A percentile compares a stretch with the other conserved stretches of the same genome.
These are phyloP conservation scores for Pascua sp. DNA, from an alignment of 1,284 basidiomycete genomes.

Conservation along the genomic window DNA sequence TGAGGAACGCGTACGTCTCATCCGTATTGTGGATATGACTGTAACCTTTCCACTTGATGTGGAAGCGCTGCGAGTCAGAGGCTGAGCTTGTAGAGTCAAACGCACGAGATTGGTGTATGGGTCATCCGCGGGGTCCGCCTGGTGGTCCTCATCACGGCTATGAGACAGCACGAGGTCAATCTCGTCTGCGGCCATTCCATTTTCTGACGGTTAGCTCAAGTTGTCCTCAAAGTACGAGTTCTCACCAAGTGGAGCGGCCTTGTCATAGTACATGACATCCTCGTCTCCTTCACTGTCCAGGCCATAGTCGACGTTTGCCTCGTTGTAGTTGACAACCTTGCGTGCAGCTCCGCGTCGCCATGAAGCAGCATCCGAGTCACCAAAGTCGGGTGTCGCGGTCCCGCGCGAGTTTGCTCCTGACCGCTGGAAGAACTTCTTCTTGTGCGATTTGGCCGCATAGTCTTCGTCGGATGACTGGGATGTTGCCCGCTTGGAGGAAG, in stretches of 20 bases:
- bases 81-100: slow-evolving; percentile 10
- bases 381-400: slow-evolving; percentile 35
- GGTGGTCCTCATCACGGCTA: slow-evolving; percentile 71
- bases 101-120: slow-evolving; percentile 81
- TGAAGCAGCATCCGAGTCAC: slow-evolving; percentile 54
- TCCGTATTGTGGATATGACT: slow-evolving; percentile 95
- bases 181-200: slow-evolving; percentile 58
- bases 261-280: slow-evolving; percentile 63
- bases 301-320: slow-evolving; percentile 50
- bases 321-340: slow-evolving; percentile 73
- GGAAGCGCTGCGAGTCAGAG: slow-evolving; percentile 65
- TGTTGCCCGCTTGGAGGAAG: slow-evolving; percentile 21
- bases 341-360: slow-evolving; percentile 76
- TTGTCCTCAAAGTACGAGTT: slow-evolving; percentile 10
- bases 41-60: slow-evolving; percentile 94
- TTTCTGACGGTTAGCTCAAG: slow-evolving; percentile 6
- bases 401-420: slow-evolving; percentile 42
- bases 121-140: slow-evolving; percentile 70
- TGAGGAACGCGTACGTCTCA: slow-evolving; percentile 88
- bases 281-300: slow-evolving; percentile 72
- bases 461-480: slow-evolving; percentile 68
- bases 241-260: slow-evolving; percentile 46
- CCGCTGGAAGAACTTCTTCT: slow-evolving; percentile 64
- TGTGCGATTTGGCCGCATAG: slow-evolving; percentile 78
- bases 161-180: slow-evolving; percentile 83